Evolutionary conservation across 2,329 filamentous ascomycete species (phyloP), one percentile per base, ranked within the genome.

Genomic region (Fusarium pilosicola): DNA sequence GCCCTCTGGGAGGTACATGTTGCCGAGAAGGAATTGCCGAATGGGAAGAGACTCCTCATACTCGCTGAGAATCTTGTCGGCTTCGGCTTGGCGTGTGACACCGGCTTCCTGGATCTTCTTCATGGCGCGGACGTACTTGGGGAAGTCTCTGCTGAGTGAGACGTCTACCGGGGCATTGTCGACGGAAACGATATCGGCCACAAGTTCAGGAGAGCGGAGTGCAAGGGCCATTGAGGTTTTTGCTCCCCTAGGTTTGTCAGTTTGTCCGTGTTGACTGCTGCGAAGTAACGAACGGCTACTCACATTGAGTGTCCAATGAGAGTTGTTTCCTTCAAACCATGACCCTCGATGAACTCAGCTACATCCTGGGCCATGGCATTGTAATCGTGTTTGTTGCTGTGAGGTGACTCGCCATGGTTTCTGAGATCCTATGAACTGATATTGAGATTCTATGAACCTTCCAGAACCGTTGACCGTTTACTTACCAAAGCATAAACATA

Each of bases 291-390:
- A 28, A 44, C 28, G 26, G 28, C 45, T 32, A 77, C 88, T 78
- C 83, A 93, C 96, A 98, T 98, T 4, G 94, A 97, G 83, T 98
- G 96, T 0, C 96, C 96, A 78, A 98, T 96, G 34, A 98, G 84
- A 0, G 93, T 94, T 5, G 92, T 87, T 34, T 93, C 85, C 49
- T 88, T 84, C n/a, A 98, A 84, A 7, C 86, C 85, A 81, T 97
- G 92, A 62, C 93, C 84, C 10, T 86, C 77, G 63, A 98, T 92
- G 81, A 98, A 98, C 49, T 88, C 86, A 62, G 92, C 90, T 17
- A 98, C 91, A 77, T 98, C 96, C 74, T 91, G 89, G 9, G 96
- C 94, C 89, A 98, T 95, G 49, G 90, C 88, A 4, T 84, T 81
- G 82, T 98, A 98, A 84, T 96, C 92, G 82, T 98, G 96, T 4